Conservation (phyloP, 805 yeast species). For the Lipomyces anomalus region DNA sequence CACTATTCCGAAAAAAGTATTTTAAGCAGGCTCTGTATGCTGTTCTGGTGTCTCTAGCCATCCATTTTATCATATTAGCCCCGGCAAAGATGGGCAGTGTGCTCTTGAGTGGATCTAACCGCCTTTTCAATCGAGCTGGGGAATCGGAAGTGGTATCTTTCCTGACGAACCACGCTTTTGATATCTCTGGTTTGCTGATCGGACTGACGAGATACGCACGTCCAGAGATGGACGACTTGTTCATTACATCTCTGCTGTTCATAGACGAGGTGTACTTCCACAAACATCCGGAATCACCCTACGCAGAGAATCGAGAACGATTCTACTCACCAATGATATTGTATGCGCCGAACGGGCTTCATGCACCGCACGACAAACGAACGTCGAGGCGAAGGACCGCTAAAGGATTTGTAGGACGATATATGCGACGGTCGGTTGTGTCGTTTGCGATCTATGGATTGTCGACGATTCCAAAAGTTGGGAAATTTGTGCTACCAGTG, state of each 20-base stretch:
- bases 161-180: slow-evolving; percentile 38
- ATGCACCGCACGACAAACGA: neutral
- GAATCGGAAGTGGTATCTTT: slow-evolving; percentile 26
- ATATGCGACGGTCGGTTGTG: slow-evolving; percentile 28
- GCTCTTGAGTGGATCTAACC: neutral
- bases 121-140: neutral
- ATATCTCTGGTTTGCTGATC: slow-evolving; percentile 39
- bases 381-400: slow-evolving; percentile 7
- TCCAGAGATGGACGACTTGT: slow-evolving; percentile 39
- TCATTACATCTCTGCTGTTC: slow-evolving; percentile 37
- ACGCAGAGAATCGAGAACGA: neutral
- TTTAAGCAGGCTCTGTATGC: slow-evolving; percentile 37
- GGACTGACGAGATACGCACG: slow-evolving; percentile 36
- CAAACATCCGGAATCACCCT: slow-evolving; percentile 40
- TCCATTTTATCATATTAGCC: slow-evolving; percentile 31
- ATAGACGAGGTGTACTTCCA: slow-evolving; percentile 37
- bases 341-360: neutral
- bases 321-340: slow-evolving; percentile 17
- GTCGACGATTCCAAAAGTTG: slow-evolving; percentile 41
- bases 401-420: slow-evolving; percentile 28
- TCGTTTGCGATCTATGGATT: slow-evolving; percentile 35
- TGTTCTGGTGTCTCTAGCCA: slow-evolving; percentile 35
- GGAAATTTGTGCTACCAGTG: slow-evolving; percentile 39
- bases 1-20: slow-evolving; percentile 35
- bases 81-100: slow-evolving; percentile 8